Evolutionary conservation across 2,329 filamentous ascomycete species (phyloP).

Genomic region (Gaeumannomyces sp.): DNA sequence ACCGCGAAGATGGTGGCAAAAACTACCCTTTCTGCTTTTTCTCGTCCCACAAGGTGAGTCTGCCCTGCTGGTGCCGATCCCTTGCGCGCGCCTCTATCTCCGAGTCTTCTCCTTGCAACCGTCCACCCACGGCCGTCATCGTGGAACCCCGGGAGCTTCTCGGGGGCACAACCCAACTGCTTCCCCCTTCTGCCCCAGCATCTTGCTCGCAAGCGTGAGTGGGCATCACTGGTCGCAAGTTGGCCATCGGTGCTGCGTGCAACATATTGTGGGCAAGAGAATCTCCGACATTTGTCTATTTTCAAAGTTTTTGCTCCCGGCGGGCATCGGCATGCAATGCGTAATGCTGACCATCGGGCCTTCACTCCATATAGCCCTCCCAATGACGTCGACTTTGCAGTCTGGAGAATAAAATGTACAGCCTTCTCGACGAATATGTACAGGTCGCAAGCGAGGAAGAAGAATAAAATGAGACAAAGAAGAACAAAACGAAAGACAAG

Average conservation of each 20-base stretch:
- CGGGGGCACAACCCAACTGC: background rate
- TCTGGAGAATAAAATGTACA: background rate
- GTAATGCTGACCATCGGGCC: background rate
- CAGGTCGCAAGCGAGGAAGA: background rate
- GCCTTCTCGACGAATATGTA: background rate
- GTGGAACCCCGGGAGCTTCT: background rate
- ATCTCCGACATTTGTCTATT: background rate
- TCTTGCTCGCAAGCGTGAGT: background rate
- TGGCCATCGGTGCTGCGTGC: background rate
- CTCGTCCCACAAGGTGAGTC: background rate
- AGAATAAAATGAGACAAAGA: conserved; percentile 5
- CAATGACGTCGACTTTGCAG: background rate
- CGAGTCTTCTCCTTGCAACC: background rate
- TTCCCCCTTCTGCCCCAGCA: background rate
- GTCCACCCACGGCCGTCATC: background rate
- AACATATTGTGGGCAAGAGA: background rate
- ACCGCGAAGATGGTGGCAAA: background rate
- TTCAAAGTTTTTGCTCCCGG: background rate
- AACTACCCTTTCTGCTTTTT: too few species aligned
- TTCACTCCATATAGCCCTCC: background rate
- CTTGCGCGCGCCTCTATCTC: background rate
- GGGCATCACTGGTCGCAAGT: background rate
- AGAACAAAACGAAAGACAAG: conserved; percentile 1
- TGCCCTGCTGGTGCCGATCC: background rate
- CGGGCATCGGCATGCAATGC: background rate